Evolutionary conservation across 805 yeast genomes (phyloP).

Genomic region (Saccharomyces jurei): DNA sequence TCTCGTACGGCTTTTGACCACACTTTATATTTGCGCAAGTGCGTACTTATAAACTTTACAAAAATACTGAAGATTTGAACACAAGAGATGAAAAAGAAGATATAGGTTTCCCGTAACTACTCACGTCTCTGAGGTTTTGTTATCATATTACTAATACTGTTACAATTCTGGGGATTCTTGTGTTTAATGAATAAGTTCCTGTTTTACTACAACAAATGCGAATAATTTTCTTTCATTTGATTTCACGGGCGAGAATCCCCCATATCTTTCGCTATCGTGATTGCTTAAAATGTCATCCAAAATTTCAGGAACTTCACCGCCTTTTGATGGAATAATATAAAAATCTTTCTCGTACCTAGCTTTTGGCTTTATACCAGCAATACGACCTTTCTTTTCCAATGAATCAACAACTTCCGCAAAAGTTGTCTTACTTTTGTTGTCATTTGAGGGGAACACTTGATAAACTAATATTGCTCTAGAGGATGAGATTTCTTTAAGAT

Average conservation of each 20-base stretch:
- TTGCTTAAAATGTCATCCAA: neutral
- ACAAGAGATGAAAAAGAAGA: neutral
- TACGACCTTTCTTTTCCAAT: conserved; percentile 12
- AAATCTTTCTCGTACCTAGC: conserved; percentile 15
- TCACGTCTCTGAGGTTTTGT: neutral
- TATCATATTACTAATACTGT: neutral
- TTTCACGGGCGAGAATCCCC: neutral
- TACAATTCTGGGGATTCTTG: neutral
- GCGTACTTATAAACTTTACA: neutral
- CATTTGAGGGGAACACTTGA: conserved; percentile 7
- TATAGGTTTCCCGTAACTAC: neutral
- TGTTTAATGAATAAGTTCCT: conserved; percentile 3
- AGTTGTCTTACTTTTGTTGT: conserved; percentile 12
- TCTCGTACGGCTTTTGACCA: neutral
- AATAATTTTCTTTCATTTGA: neutral
- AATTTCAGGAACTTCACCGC: conserved; percentile 12
- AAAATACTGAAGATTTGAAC: neutral
- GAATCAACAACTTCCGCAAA: conserved; percentile 16
- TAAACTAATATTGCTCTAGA: conserved; percentile 17
- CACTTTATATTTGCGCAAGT: neutral
- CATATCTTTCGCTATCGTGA: neutral
- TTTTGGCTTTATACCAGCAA: conserved; percentile 18
- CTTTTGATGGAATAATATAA: conserved; percentile 31
- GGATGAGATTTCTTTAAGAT: conserved; percentile 17
- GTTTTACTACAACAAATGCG: conserved; percentile 5